Evolutionary conservation across 805 yeast species (phyloP), one percentile per base, ranked within the genome.

Genomic region (Zygotorulaspora florentina): DNA sequence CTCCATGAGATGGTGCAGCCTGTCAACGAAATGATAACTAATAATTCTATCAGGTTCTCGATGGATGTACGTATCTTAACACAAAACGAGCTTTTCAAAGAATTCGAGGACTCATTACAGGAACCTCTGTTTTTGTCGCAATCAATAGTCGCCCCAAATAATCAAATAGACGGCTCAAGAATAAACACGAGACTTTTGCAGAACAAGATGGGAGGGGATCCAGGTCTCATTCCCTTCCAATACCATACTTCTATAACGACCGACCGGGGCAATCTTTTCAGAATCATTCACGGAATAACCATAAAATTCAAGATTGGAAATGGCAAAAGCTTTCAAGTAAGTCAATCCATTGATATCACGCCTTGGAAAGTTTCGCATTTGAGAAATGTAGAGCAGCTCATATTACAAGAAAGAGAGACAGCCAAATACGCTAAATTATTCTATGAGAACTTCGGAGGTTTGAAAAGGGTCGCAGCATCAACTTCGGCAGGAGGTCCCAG

Each of bases 311-410:
- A 77, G 47, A 57, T 77, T 17, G 60, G 62, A 13, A 75, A 71
- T 33, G 75, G 76, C 2, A 77, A 76, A 51, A 78, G 76, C 46
- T 64, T 80, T 33, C 76, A 72, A 36, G 58, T 77, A 9, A 59
- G 66, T 12, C 70, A 79, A 17, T 85, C 83, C 1, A 62, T 82
- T 3, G 75, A 76, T 1, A 69, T 82, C 0, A 68, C 81, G 23
- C 81, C 82, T 1, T 79, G 74, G 66, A 74, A 78, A 53, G 60
- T 74, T 30, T 52, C 61, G 2, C 71, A 76, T 52, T 67, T 81
- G 35, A 72, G 69, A 28, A 72, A 78, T 46, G 57, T 81, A 10
- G 68, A 80, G 45, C 71, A 69, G 48, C 73, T 83, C 74, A 77
- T 81, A 13, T 52, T 71, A 47, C 68, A 71, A 40, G 83, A 81